A percentile compares a stretch with the other conserved stretches of the same genome.
phyloP scores from a whole-genome alignment of 78 protist genomes.

The Dictyostelium brefeldianum region DNA sequence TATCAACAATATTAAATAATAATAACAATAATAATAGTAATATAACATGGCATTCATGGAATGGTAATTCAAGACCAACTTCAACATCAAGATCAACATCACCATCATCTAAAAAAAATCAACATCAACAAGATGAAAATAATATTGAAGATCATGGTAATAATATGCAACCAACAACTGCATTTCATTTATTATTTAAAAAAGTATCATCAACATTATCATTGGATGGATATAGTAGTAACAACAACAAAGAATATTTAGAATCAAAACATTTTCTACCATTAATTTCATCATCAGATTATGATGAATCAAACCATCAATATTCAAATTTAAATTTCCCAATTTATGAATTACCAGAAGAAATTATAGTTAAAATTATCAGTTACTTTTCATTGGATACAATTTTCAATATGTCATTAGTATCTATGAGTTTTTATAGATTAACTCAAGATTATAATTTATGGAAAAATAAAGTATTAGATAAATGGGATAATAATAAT shows the following conservation, averaged over 20 bases:
- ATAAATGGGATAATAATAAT: conserved; percentile 11
- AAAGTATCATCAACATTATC: background rate
- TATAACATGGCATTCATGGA: background rate
- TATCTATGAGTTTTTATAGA: conserved; percentile 16
- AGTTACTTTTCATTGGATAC: conserved; percentile 13
- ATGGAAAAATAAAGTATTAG: conserved; percentile 42
- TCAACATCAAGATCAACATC: background rate
- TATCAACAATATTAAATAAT: background rate
- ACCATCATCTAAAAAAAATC: background rate
- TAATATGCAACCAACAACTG: background rate
- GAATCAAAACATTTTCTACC: background rate
- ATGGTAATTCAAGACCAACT: background rate
- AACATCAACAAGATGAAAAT: background rate
- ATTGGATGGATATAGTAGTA: background rate
- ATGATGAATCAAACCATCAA: background rate
- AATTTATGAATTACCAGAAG: conserved; percentile 51
- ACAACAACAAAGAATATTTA: background rate
- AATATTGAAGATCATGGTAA: conserved; percentile 2
- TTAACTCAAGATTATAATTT: conserved; percentile 38
- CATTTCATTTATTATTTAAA: background rate
- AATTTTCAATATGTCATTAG: conserved; percentile 9
- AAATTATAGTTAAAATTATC: conserved; percentile 13
- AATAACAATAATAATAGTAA: too few relatives aligned
- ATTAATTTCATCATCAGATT: background rate
- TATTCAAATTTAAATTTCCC: background rate